Percentiles rank a stretch among this genome's conserved stretches.
Conservation (phyloP, 805 yeast genomes). For the Nadsonia fulvescens region DNA sequence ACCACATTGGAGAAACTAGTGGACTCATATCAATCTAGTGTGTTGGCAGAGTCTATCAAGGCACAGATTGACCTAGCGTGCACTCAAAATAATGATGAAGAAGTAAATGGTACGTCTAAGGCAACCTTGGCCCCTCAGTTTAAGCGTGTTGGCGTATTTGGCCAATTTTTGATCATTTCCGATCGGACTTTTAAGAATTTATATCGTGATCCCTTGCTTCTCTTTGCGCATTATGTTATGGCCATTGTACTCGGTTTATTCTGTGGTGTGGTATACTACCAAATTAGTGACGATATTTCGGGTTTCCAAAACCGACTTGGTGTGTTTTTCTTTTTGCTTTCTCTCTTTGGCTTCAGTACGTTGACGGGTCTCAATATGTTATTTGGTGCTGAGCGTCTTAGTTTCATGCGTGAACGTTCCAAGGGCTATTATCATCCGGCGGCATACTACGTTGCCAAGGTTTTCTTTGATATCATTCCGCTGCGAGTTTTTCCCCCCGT, state of each 20-base stretch:
- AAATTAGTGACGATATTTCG: conserved; percentile 72
- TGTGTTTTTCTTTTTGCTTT: conserved; percentile 72
- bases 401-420: conserved; percentile 83
- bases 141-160: conserved; percentile 36
- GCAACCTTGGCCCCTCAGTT: conserved; percentile 7
- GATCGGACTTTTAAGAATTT: conserved; percentile 82
- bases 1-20: conserved; percentile 16
- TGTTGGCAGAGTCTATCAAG: conserved; percentile 12
- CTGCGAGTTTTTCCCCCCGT: conserved; percentile 85
- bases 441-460: conserved; percentile 71
- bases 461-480: conserved; percentile 83
- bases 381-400: conserved; percentile 77
- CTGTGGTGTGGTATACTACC: conserved; percentile 72
- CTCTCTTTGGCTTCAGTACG: conserved; percentile 87
- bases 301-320: conserved; percentile 96
- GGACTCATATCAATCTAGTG: conserved; percentile 14
- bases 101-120: conserved; percentile 11
- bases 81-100: conserved; percentile 4
- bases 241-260: conserved; percentile 63
- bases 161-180: conserved; percentile 58
- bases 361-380: conserved; percentile 71
- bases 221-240: conserved; percentile 66
- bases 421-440: conserved; percentile 84
- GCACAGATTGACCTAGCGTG: too few relatives aligned
- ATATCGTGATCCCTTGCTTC: conserved; percentile 80